Conservation (phyloP, 2,329 filamentous ascomycete genomes). For the Colletotrichum noveboracense region DNA sequence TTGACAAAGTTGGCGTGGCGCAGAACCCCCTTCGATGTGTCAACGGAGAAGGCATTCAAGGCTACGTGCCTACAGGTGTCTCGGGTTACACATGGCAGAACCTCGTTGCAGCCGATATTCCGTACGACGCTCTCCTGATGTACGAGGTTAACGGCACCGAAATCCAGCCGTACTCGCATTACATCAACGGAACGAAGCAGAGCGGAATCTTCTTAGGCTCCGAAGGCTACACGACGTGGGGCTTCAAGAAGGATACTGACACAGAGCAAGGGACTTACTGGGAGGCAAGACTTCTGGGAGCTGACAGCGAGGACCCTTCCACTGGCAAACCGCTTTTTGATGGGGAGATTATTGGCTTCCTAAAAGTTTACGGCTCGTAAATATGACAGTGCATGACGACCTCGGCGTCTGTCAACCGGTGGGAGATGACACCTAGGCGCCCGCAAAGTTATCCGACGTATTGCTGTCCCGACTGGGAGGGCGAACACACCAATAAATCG, state of each 20-base stretch:
- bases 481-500: not conserved
- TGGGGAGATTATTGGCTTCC: not conserved
- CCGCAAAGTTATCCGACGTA: not conserved
- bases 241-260: not conserved
- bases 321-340: slow-evolving; percentile 1
- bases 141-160: not conserved
- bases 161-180: not conserved
- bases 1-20: not conserved
- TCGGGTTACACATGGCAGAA: not conserved
- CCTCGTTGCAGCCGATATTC: not conserved
- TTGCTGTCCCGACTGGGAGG: not conserved
- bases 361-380: not conserved
- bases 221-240: not conserved
- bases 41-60: not conserved
- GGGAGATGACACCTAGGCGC: not conserved
- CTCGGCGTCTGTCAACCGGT: not conserved
- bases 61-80: not conserved
- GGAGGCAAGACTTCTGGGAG: not conserved
- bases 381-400: not conserved
- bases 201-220: not conserved
- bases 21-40: not conserved
- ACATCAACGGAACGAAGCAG: not conserved
- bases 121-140: slow-evolving; percentile 1
- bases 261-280: not conserved
- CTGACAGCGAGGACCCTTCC: not conserved